Percentiles rank a stretch among this genome's conserved stretches.
phyloP scores from a whole-genome alignment of 164 flowering plant genomes.

The Kalanchoe fedtschenkoi region DNA sequence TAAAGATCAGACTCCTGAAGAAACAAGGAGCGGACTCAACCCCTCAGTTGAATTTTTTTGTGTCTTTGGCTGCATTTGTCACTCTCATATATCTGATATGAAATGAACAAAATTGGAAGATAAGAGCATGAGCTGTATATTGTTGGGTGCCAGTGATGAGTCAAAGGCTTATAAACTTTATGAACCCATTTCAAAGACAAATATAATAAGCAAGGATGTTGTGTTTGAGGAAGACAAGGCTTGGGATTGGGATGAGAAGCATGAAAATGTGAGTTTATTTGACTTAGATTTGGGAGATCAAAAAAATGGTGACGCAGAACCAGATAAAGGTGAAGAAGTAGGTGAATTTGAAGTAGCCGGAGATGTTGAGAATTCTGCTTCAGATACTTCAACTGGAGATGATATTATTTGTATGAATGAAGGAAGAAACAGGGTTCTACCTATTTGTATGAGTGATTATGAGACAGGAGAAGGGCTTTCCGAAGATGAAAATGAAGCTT shows the following conservation, averaged over 20 bases:
- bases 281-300: too few relatives aligned
- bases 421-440: too few relatives aligned
- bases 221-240: not conserved
- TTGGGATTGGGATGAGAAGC: not conserved
- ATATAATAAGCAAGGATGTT: not conserved
- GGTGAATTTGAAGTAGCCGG: too few relatives aligned
- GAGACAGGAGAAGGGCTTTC: too few relatives aligned
- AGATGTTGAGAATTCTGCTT: too few relatives aligned
- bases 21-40: not conserved
- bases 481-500: too few relatives aligned
- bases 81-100: not conserved
- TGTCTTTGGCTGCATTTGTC: slow-evolving; percentile 3
- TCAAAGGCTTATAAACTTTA: slow-evolving; percentile 2
- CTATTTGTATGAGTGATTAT: too few relatives aligned
- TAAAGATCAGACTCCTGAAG: slow-evolving; percentile 2
- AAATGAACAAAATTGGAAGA: not conserved
- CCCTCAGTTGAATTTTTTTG: not conserved
- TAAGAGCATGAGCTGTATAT: not conserved
- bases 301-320: too few relatives aligned
- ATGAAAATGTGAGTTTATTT: not conserved
- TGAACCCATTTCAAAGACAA: not conserved
- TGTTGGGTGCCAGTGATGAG: slow-evolving; percentile 2
- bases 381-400: too few relatives aligned
- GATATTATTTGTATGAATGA: too few relatives aligned
- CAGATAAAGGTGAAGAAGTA: too few relatives aligned